Evolutionary conservation across 805 yeast species (phyloP).

Genomic region (Pichia cabralensis): DNA sequence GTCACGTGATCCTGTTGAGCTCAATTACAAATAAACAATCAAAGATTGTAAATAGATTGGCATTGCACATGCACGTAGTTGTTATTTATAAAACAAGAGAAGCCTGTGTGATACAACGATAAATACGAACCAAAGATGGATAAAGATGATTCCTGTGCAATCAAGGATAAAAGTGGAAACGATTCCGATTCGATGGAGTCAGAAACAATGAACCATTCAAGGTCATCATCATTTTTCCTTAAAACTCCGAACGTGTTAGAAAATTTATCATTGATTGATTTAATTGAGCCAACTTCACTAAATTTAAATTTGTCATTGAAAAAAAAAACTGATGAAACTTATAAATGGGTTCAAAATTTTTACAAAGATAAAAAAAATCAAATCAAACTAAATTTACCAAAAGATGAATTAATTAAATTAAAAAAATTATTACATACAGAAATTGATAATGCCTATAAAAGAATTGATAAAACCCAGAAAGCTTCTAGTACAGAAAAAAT

Average conservation of each 20-base stretch:
- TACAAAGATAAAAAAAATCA: slow-evolving; percentile 18
- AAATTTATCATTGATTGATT: slow-evolving; percentile 21
- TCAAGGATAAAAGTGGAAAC: too few relatives aligned
- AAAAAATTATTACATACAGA: slow-evolving; percentile 17
- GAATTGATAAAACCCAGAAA: slow-evolving; percentile 28
- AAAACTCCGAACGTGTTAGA: slow-evolving; percentile 19
- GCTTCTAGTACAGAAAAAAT: slow-evolving; percentile 60
- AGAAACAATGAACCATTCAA: neutral
- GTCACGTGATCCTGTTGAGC: too few relatives aligned
- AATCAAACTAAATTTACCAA: slow-evolving; percentile 16
- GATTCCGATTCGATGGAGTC: too few relatives aligned
- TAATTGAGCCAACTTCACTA: slow-evolving; percentile 22
- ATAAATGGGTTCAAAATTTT: slow-evolving; percentile 21
- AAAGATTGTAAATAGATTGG: too few relatives aligned
- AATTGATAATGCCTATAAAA: slow-evolving; percentile 29
- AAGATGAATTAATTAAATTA: slow-evolving; percentile 21
- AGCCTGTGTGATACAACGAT: too few relatives aligned
- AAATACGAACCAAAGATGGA: too few relatives aligned
- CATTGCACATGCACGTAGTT: too few relatives aligned
- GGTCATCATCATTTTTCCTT: slow-evolving; percentile 3
- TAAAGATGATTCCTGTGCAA: too few relatives aligned
- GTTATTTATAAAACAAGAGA: too few relatives aligned
- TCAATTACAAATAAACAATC: too few relatives aligned
- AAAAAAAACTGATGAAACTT: slow-evolving; percentile 17
- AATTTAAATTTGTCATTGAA: slow-evolving; percentile 17